Evolutionary conservation across 1,284 basidiomycete genomes (phyloP).

Genomic region (Kalmanozyma brasiliensis): DNA sequence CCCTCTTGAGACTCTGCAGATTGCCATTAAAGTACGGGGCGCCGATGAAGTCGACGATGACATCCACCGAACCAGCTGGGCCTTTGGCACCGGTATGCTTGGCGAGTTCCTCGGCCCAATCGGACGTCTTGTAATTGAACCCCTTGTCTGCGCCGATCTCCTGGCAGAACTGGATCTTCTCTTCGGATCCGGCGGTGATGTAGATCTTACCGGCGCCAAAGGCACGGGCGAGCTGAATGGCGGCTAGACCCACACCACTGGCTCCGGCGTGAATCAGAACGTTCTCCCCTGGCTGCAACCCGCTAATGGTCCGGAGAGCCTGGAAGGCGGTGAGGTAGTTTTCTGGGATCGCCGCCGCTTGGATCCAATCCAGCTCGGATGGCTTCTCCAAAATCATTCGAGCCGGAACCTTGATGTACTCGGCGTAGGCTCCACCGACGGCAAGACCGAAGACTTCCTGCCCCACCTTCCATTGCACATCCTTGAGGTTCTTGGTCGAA

Average conservation of each 20-base stretch:
- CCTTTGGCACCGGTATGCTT: conserved; percentile 49
- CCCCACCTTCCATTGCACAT: conserved; percentile 72
- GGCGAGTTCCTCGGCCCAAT: conserved; percentile 76
- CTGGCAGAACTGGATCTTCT: conserved; percentile 84
- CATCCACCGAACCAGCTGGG: conserved; percentile 73
- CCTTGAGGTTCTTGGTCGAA: conserved; percentile 70
- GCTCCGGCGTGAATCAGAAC: conserved; percentile 85
- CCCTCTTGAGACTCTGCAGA: conserved; percentile 78
- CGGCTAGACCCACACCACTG: conserved; percentile 82
- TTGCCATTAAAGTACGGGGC: conserved; percentile 85
- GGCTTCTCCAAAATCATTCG: conserved; percentile 83
- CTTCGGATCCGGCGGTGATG: conserved; percentile 81
- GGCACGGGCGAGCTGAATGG: conserved; percentile 84
- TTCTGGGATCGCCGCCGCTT: conserved; percentile 71
- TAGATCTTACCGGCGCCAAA: conserved; percentile 72
- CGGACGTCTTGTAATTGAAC: conserved; percentile 86
- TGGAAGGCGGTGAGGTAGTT: conserved; percentile 65
- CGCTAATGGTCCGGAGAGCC: conserved; percentile 49
- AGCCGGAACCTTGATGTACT: conserved; percentile 80
- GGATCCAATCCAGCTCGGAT: conserved; percentile 78
- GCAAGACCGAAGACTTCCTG: conserved; percentile 89
- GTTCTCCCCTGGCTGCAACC: conserved; percentile 75
- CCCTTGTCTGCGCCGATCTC: conserved; percentile 75
- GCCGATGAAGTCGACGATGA: conserved; percentile 89
- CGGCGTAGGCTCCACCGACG: conserved; percentile 82